Evolutionary conservation across 1,284 basidiomycete species (phyloP).

Genomic region (Ceratobasidium sp.): DNA sequence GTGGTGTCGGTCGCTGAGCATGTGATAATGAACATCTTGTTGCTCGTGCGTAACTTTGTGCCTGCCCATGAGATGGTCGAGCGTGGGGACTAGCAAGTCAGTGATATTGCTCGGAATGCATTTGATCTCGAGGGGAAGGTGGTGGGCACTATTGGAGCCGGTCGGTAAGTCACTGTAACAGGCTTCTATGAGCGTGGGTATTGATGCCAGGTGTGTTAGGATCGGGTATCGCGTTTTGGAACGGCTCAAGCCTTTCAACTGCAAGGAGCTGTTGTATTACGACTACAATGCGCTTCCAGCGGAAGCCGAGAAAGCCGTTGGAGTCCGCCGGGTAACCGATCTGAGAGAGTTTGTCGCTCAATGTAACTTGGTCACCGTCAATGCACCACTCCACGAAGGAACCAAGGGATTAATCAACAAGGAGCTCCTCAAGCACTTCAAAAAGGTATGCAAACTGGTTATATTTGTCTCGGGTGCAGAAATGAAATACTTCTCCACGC

Average conservation of each 20-base stretch:
- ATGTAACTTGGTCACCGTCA: conserved; percentile 89
- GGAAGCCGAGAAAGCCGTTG: conserved; percentile 78
- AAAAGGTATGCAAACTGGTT: conserved; percentile 65
- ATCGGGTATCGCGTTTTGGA: conserved; percentile 94
- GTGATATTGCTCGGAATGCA: conserved; percentile 83
- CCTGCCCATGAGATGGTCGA: conserved; percentile 90
- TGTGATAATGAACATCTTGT: conserved; percentile 86
- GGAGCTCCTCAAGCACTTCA: conserved; percentile 90
- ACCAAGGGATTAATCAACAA: conserved; percentile 86
- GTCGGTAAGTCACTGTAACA: conserved; percentile 56
- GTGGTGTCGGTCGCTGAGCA: conserved; percentile 95
- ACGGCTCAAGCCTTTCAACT: conserved; percentile 88
- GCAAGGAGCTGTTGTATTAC: conserved; percentile 93
- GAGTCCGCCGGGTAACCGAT: conserved; percentile 82
- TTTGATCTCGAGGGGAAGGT: conserved; percentile 94
- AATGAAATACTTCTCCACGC: background rate
- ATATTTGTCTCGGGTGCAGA: background rate
- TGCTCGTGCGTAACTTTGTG: conserved; percentile 89
- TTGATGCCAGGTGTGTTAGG: conserved; percentile 55
- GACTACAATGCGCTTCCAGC: conserved; percentile 86
- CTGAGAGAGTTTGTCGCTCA: conserved; percentile 88
- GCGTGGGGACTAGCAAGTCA: conserved; percentile 88
- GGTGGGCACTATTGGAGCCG: conserved; percentile 89
- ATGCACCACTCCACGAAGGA: conserved; percentile 92
- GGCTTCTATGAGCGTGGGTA: background rate